Percentiles rank a stretch among this genome's conserved stretches.
Conservation (phyloP, 495 filamentous ascomycete species). For the Aspergillus steynii region DNA sequence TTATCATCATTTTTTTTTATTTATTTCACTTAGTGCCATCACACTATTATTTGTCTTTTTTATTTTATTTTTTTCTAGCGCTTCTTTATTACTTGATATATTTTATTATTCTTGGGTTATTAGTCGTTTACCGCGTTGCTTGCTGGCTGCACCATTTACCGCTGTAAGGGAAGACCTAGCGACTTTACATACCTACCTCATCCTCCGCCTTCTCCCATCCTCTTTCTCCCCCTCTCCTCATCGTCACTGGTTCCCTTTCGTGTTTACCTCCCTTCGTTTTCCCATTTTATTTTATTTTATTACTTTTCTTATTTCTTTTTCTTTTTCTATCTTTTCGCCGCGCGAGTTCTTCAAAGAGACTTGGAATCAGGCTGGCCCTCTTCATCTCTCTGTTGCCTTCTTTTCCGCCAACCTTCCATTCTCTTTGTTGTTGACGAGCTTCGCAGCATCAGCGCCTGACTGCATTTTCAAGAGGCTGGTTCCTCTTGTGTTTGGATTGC, state of each 20-base stretch:
- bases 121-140: neutral
- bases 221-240: conserved; percentile 11
- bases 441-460: conserved; percentile 24
- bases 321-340: conserved; percentile 35
- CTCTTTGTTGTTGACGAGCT: conserved; percentile 28
- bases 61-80: neutral
- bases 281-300: conserved; percentile 19
- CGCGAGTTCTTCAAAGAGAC: conserved; percentile 41
- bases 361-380: conserved; percentile 45
- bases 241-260: conserved; percentile 10
- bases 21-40: conserved; percentile 16
- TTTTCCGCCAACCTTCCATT: conserved; percentile 30
- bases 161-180: conserved; percentile 21
- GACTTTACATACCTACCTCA: conserved; percentile 14
- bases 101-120: conserved; percentile 13
- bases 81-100: neutral
- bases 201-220: conserved; percentile 11
- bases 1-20: conserved; percentile 12
- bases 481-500: conserved; percentile 34
- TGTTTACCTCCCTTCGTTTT: conserved; percentile 24
- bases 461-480: conserved; percentile 37
- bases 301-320: conserved; percentile 20
- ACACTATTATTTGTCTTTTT: conserved; percentile 4
- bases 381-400: conserved; percentile 38
- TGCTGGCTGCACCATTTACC: conserved; percentile 7